These are phyloP conservation scores for Penicillium egyptiacum DNA, from an alignment of 495 filamentous ascomycete genomes.

Conservation along the genomic window DNA sequence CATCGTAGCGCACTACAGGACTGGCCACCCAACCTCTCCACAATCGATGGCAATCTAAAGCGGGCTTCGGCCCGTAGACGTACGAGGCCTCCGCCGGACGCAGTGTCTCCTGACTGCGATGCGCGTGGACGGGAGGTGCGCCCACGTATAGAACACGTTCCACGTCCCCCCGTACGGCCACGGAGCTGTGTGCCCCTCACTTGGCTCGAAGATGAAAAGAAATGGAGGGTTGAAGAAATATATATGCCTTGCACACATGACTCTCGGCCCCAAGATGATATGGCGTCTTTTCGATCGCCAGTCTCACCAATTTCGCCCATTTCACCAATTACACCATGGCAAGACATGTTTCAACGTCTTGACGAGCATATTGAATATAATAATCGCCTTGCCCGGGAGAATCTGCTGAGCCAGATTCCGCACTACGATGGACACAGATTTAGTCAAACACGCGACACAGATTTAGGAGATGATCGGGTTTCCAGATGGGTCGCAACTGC, in stretches of 20 bases:
- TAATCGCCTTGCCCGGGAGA: background rate
- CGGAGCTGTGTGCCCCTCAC: slow-evolving; percentile 6
- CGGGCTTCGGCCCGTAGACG: slow-evolving; percentile 8
- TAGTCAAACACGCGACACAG: background rate
- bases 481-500: slow-evolving; percentile 5
- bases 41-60: slow-evolving; percentile 1
- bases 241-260: background rate
- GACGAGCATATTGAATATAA: background rate
- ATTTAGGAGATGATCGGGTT: slow-evolving; percentile 3
- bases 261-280: background rate
- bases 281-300: background rate
- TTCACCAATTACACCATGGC: background rate
- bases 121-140: background rate
- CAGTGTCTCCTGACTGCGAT: slow-evolving; percentile 3
- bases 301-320: slow-evolving; percentile 2
- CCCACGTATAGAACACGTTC: background rate
- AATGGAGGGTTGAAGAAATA: slow-evolving; percentile 13
- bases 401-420: background rate
- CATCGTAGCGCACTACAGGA: background rate
- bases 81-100: slow-evolving; percentile 1
- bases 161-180: background rate
- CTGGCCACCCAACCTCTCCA: background rate
- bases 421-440: slow-evolving; percentile 6
- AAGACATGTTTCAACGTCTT: background rate
- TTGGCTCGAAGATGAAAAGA: slow-evolving; percentile 21